These are phyloP conservation scores for Tylopilus cervinicoccineus DNA, from an alignment of 768 basidiomycete genomes.

Conservation along the genomic window DNA sequence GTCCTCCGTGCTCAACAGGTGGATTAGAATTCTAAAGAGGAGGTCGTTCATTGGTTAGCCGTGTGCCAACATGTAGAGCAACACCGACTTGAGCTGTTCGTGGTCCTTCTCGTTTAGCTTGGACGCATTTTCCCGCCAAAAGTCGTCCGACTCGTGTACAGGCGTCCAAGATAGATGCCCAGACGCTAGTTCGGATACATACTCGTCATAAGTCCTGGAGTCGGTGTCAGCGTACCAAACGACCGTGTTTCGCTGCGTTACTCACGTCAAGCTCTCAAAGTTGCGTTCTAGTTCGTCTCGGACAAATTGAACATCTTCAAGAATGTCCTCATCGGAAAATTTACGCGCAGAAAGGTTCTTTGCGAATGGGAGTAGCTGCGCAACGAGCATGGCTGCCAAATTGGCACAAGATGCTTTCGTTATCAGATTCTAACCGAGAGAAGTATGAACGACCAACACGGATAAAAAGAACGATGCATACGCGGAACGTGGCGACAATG, in stretches of 20 bases:
- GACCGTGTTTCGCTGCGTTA: neutral
- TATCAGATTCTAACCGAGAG: constrained; percentile 71
- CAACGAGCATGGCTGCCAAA: constrained; percentile 88
- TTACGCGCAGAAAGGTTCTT: constrained; percentile 82
- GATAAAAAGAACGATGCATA: constrained; percentile 29
- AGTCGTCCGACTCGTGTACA: constrained; percentile 92
- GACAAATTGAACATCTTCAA: constrained; percentile 88
- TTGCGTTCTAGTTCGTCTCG: constrained; percentile 79
- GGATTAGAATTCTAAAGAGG: constrained; percentile 60
- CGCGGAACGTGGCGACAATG: constrained; percentile 87
- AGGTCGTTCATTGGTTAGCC: neutral
- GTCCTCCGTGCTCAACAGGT: constrained; percentile 64
- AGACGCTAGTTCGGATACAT: constrained; percentile 82
- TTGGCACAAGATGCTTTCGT: constrained; percentile 83
- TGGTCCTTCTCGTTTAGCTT: constrained; percentile 83
- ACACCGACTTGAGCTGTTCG: constrained; percentile 73
- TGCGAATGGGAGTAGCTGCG: constrained; percentile 79
- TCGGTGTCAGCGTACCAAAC: constrained; percentile 1
- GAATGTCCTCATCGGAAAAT: constrained; percentile 92
- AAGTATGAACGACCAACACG: constrained; percentile 3
- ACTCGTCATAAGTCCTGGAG: constrained; percentile 91
- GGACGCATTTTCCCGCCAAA: constrained; percentile 94
- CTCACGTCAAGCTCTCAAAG: constrained; percentile 89
- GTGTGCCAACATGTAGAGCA: neutral
- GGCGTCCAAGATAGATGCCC: constrained; percentile 95